Evolutionary conservation across 495 filamentous ascomycete genomes (phyloP).

Genomic region (Penicillium cataractarum): DNA sequence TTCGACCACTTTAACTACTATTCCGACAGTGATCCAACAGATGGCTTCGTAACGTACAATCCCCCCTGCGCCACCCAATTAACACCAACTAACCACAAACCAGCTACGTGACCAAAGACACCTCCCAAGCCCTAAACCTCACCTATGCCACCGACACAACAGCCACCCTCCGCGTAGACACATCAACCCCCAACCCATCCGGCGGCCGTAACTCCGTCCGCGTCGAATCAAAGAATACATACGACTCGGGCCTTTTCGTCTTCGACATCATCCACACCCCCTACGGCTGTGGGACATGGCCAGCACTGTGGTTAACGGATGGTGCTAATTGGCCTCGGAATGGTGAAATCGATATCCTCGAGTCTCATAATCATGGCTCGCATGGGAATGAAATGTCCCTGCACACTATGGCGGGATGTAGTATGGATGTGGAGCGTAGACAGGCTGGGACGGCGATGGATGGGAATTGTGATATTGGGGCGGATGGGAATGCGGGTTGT

Average conservation of each 20-base stretch:
- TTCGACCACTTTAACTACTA: conserved; percentile 59
- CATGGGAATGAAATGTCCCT: conserved; percentile 51
- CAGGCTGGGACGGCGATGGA: conserved; percentile 36
- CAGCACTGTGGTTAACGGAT: conserved; percentile 65
- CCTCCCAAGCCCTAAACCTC: conserved; percentile 48
- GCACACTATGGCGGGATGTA: conserved; percentile 48
- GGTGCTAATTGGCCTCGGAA: conserved; percentile 60
- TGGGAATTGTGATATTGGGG: conserved; percentile 41
- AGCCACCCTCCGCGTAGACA: conserved; percentile 58
- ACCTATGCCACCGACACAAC: conserved; percentile 51
- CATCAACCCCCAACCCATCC: conserved; percentile 41
- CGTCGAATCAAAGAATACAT: conserved; percentile 53
- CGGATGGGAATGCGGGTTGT: conserved; percentile 47
- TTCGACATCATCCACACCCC: conserved; percentile 58
- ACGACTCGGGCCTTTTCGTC: conserved; percentile 56
- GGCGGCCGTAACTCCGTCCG: conserved; percentile 58
- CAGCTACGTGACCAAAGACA: conserved; percentile 39
- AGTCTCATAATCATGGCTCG: conserved; percentile 48
- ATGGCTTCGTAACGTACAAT: conserved; percentile 55
- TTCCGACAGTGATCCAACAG: conserved; percentile 53
- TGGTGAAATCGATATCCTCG: conserved; percentile 56
- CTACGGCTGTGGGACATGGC: conserved; percentile 58
- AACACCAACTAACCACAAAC: background rate
- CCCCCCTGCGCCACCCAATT: background rate
- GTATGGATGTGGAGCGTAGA: conserved; percentile 51